Evolutionary conservation across 495 filamentous ascomycete species (phyloP).

Genomic region (Neurospora tetrasperma): DNA sequence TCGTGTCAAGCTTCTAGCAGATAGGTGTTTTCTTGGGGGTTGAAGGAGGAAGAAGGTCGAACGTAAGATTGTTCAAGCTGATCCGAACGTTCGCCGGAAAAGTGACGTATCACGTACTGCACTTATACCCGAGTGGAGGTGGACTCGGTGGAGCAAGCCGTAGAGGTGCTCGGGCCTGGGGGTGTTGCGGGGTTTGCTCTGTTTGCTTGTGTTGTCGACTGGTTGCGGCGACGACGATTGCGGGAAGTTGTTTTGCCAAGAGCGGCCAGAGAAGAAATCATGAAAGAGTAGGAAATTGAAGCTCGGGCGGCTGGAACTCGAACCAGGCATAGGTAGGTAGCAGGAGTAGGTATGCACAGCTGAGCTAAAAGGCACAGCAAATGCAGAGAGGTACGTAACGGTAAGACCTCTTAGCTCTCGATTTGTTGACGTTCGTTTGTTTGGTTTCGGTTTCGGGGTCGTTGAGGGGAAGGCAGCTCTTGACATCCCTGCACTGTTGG

Average conservation of each 20-base stretch:
- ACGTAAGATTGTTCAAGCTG: neutral
- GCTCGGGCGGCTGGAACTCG: neutral
- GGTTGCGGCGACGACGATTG: neutral
- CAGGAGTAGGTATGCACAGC: neutral
- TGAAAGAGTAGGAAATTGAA: neutral
- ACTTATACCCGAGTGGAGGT: neutral
- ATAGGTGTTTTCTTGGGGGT: neutral
- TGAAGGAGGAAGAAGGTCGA: neutral
- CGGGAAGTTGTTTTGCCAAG: neutral
- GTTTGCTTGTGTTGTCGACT: neutral
- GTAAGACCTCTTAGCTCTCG: neutral
- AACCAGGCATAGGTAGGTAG: neutral
- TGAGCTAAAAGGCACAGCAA: neutral
- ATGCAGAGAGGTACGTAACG: neutral
- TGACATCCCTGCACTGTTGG: neutral
- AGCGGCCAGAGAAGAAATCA: neutral
- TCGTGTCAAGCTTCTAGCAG: neutral
- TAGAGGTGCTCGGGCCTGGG: neutral
- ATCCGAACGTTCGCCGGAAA: neutral
- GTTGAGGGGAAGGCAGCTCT: neutral
- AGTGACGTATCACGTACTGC: neutral
- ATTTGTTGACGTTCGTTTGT: neutral
- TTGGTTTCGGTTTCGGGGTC: neutral
- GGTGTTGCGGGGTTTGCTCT: neutral
- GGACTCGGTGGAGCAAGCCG: neutral